phyloP scores from a whole-genome alignment of 2,329 filamentous ascomycete species.

The Ceratocystis eucalypticola region DNA sequence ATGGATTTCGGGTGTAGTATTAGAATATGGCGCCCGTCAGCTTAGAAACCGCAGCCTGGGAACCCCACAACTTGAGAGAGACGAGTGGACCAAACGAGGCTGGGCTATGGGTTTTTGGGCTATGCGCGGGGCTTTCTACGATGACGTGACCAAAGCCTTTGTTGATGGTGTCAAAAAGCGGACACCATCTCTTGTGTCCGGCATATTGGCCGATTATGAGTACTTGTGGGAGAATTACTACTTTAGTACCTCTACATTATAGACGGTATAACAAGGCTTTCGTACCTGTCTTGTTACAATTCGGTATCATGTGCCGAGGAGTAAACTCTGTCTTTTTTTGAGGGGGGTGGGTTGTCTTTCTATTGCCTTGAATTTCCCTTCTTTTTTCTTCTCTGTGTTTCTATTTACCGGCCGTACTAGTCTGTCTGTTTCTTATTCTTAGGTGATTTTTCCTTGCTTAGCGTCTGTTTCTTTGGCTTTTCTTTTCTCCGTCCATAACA shows the following conservation, averaged over 20 bases:
- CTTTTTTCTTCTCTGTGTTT: not conserved
- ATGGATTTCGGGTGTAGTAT: conserved; percentile 72
- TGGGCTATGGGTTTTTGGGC: conserved; percentile 92
- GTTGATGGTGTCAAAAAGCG: conserved; percentile 61
- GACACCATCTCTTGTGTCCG: conserved; percentile 66
- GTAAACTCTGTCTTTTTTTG: not conserved
- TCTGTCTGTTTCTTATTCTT: not conserved
- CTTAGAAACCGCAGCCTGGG: conserved; percentile 59
- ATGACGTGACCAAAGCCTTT: conserved; percentile 69
- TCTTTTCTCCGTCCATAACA: not conserved
- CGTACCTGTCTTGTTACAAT: not conserved
- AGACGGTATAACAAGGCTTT: conserved; percentile 12
- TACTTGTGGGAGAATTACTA: conserved; percentile 98
- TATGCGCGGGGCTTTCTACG: conserved; percentile 94
- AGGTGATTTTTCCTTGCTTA: not conserved
- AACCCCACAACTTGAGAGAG: conserved; percentile 75
- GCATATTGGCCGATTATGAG: conserved; percentile 88
- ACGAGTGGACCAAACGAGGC: conserved; percentile 76
- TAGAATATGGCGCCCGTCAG: conserved; percentile 84
- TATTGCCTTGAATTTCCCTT: not conserved
- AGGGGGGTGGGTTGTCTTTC: not conserved
- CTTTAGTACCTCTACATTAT: conserved; percentile 49
- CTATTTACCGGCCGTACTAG: not conserved
- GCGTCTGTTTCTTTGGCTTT: not conserved
- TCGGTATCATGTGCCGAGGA: too few relatives aligned